phyloP scores from a whole-genome alignment of 2,329 filamentous ascomycete genomes.

The Aspergillus udagawae region DNA sequence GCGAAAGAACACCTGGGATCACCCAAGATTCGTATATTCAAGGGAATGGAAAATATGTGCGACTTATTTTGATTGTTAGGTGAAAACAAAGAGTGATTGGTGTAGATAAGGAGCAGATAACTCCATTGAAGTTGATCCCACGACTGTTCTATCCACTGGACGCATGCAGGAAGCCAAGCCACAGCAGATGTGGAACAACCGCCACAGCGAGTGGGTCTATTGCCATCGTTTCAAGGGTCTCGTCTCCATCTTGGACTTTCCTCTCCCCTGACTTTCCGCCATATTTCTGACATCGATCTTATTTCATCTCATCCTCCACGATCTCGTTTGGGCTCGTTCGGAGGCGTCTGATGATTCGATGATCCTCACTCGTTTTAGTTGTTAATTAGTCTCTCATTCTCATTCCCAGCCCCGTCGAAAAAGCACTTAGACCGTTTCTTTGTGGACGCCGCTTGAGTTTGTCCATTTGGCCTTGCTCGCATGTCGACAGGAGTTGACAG shows the following conservation, averaged over 20 bases:
- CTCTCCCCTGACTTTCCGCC: constrained; percentile 6
- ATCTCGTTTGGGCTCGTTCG: constrained; percentile 20
- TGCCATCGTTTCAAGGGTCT: constrained; percentile 5
- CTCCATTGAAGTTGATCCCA: neutral
- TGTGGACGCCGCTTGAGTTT: constrained; percentile 16
- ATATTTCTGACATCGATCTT: constrained; percentile 4
- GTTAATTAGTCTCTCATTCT: constrained; percentile 19
- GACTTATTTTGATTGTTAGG: neutral
- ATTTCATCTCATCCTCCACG: constrained; percentile 7
- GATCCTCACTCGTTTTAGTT: constrained; percentile 21
- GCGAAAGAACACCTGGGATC: neutral
- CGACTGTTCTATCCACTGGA: neutral
- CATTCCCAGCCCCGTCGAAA: constrained; percentile 8
- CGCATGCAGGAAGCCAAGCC: constrained; percentile 10
- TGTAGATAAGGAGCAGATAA: neutral
- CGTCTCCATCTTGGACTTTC: neutral
- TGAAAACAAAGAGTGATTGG: neutral
- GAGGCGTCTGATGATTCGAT: constrained; percentile 27
- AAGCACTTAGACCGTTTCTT: constrained; percentile 8
- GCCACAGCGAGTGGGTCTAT: constrained; percentile 17
- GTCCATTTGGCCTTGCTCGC: constrained; percentile 31
- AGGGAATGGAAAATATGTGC: neutral
- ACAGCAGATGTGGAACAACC: constrained; percentile 8
- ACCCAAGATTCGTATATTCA: neutral
- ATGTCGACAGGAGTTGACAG: constrained; percentile 56